phyloP scores from a whole-genome alignment of 2,329 filamentous ascomycete genomes.

The Colletotrichum australisinense region DNA sequence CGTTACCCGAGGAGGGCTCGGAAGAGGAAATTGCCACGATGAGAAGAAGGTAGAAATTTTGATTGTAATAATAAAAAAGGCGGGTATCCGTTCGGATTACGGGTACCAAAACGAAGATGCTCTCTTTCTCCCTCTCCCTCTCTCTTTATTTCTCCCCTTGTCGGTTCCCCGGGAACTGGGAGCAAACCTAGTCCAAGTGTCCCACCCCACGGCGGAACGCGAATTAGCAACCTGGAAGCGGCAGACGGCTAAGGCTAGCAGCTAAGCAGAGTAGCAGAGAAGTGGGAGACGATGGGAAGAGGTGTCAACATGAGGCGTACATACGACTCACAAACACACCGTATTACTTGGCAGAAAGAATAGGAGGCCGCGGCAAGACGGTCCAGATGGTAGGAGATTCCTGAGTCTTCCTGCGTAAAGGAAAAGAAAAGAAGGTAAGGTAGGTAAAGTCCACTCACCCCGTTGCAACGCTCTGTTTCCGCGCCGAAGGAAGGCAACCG shows the following conservation, averaged over 20 bases:
- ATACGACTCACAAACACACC: not conserved
- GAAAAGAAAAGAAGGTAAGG: not conserved
- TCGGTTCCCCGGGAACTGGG: not conserved
- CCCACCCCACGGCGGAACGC: not conserved
- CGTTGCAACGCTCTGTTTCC: conserved; percentile 20
- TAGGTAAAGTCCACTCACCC: not conserved
- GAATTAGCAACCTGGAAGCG: not conserved
- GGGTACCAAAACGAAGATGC: not conserved
- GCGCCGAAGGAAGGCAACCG: not conserved
- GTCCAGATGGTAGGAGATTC: not conserved
- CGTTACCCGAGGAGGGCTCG: conserved; percentile 5
- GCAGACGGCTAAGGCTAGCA: not conserved
- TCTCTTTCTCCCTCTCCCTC: not conserved
- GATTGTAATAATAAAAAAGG: conserved; percentile 31
- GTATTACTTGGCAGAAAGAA: not conserved
- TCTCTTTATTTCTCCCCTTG: not conserved
- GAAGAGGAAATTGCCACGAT: conserved; percentile 28
- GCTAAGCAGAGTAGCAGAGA: not conserved
- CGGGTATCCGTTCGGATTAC: conserved; percentile 25
- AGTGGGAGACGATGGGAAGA: not conserved
- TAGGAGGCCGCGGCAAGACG: not conserved
- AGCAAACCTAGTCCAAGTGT: not conserved
- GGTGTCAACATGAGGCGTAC: conserved; percentile 10
- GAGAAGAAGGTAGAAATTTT: conserved; percentile 23
- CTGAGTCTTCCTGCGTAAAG: not conserved